These are phyloP conservation scores for Tetrapyrgos nigripes DNA, from an alignment of 1,284 basidiomycete species.

Conservation along the genomic window DNA sequence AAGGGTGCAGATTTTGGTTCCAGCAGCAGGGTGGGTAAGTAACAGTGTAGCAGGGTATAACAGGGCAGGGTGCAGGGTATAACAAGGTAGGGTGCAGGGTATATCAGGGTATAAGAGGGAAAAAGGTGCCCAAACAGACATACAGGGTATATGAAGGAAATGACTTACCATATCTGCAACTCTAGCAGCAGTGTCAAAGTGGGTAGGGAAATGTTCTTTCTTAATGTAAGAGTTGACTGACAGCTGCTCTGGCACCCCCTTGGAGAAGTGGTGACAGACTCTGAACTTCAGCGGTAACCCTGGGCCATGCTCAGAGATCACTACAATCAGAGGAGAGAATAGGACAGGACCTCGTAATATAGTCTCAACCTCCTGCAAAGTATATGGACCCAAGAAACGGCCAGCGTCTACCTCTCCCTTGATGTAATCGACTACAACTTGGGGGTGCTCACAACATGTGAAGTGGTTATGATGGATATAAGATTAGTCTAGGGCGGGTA, in stretches of 20 bases:
- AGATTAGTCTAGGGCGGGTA: slow-evolving; percentile 10
- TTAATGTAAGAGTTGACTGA: slow-evolving; percentile 39
- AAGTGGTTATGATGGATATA: slow-evolving; percentile 17
- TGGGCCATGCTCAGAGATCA: slow-evolving; percentile 22
- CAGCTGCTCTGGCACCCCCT: slow-evolving; percentile 1
- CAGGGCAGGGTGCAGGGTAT: slow-evolving; percentile 4
- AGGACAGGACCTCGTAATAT: slow-evolving; percentile 28
- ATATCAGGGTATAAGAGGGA: not conserved
- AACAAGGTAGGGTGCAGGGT: slow-evolving; percentile 13
- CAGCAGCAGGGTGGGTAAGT: not conserved
- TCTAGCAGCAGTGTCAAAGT: slow-evolving; percentile 31
- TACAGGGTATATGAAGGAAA: not conserved
- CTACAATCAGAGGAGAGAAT: slow-evolving; percentile 29
- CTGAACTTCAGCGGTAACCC: slow-evolving; percentile 24
- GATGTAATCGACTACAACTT: slow-evolving; percentile 6
- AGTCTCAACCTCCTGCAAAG: slow-evolving; percentile 11
- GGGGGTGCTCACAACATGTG: not conserved
- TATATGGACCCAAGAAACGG: slow-evolving; percentile 4
- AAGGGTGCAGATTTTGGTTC: slow-evolving; percentile 30
- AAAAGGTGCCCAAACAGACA: no score
- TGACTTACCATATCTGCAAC: slow-evolving; percentile 39
- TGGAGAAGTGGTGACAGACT: slow-evolving; percentile 31
- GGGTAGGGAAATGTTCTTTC: slow-evolving; percentile 36
- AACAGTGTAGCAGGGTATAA: slow-evolving; percentile 5
- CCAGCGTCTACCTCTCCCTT: not conserved